These are phyloP conservation scores for Aechmea fasciata DNA, from an alignment of 176 grass and related monocot genomes.

Conservation along the genomic window DNA sequence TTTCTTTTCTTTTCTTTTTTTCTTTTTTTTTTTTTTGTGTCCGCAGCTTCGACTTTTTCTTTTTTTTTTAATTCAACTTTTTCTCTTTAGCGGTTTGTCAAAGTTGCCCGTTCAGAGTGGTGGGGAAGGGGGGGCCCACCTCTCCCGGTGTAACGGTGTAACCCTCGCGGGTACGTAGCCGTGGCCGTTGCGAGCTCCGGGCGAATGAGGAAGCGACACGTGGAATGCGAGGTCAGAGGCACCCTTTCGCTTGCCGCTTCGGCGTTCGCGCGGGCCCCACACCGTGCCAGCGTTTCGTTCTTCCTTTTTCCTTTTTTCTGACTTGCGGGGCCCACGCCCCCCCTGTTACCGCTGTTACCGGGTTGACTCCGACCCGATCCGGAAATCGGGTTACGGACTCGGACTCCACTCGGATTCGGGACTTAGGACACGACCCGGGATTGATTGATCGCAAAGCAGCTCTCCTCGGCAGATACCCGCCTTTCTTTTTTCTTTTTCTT, in stretches of 20 bases:
- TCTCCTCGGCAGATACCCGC: no score
- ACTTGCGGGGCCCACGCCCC: conserved; percentile 9
- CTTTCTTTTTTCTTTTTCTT: no score
- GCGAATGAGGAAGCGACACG: conserved; percentile 14
- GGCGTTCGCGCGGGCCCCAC: conserved; percentile 9
- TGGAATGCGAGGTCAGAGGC: neutral
- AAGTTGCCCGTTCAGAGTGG: conserved; percentile 14
- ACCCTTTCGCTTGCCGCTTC: conserved; percentile 1
- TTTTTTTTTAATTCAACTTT: neutral
- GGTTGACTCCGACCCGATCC: neutral
- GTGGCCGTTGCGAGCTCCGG: conserved; percentile 8
- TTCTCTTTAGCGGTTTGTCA: conserved; percentile 14
- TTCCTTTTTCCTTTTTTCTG: neutral
- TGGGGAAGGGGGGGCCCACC: conserved; percentile 3
- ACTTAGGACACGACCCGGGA: no score
- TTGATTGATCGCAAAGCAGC: no score
- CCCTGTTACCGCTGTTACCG: no score
- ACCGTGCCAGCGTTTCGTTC: neutral
- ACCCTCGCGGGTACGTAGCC: neutral
- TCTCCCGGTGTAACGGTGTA: neutral
- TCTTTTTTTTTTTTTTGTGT: neutral
- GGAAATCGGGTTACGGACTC: neutral
- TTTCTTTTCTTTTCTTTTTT: neutral
- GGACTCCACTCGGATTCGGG: neutral
- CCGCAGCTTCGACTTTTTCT: neutral